These are phyloP conservation scores for Coccomyxa sp. DNA, from an alignment of 139 green algal species.

Conservation along the genomic window DNA sequence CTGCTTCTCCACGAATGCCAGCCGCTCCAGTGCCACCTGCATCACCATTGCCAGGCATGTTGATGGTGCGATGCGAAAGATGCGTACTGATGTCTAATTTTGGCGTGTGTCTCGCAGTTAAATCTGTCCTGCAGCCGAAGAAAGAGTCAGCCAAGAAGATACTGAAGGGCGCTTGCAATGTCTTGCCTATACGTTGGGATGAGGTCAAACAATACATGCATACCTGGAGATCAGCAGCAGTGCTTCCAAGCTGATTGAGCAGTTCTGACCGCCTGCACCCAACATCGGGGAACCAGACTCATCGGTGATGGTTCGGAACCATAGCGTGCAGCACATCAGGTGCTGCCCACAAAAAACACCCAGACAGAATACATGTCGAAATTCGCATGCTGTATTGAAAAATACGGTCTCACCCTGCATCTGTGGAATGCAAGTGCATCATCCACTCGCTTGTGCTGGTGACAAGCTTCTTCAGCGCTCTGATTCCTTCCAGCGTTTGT, in stretches of 20 bases:
- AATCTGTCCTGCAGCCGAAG: not conserved
- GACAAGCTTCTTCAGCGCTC: no score
- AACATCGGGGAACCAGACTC: not conserved
- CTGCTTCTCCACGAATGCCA: not conserved
- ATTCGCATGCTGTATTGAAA: no score
- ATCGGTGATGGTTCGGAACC: no score
- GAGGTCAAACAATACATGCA: not conserved
- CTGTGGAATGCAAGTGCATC: no score
- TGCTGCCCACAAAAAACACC: no score
- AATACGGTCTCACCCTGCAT: no score
- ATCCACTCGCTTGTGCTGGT: no score
- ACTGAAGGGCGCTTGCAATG: not conserved
- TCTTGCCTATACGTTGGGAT: not conserved
- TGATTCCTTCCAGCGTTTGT: no score
- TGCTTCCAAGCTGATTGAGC: not conserved
- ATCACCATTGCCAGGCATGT: not conserved
- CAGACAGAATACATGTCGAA: no score
- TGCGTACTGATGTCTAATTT: not conserved
- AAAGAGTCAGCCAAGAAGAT: not conserved
- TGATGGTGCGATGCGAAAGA: not conserved
- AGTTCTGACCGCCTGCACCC: not conserved
- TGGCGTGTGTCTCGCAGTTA: not conserved
- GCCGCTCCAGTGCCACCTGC: not conserved
- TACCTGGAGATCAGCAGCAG: conserved; percentile 1
- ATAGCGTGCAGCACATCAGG: no score